Percentiles rank a stretch among this genome's conserved stretches.
Evolutionary conservation across 805 yeast species (phyloP).

Genomic region (Wickerhamomyces alni): DNA sequence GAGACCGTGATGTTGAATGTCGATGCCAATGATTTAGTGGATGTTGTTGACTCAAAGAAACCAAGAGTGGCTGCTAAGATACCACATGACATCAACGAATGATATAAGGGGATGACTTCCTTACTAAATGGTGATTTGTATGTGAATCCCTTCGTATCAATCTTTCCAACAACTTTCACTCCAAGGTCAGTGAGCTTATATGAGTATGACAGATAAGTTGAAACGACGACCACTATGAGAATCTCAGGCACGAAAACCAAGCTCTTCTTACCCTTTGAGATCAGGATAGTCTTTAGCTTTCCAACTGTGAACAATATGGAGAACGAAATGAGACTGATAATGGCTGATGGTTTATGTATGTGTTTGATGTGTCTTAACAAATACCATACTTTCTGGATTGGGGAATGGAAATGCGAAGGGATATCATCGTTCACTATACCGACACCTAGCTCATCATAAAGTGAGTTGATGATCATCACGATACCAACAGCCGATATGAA

Average conservation of each 20-base stretch:
- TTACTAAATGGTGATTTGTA: constrained; percentile 54
- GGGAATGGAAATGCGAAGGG: constrained; percentile 57
- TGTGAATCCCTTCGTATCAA: constrained; percentile 45
- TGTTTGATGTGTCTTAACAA: constrained; percentile 41
- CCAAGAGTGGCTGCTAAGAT: constrained; percentile 81
- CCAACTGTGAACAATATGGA: constrained; percentile 36
- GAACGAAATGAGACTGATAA: constrained; percentile 52
- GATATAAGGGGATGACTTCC: constrained; percentile 40
- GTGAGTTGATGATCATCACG: constrained; percentile 74
- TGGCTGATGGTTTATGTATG: constrained; percentile 52
- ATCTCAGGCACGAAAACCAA: constrained; percentile 81
- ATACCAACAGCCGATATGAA: constrained; percentile 83
- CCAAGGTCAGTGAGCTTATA: constrained; percentile 49
- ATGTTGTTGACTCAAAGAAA: constrained; percentile 89
- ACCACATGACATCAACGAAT: constrained; percentile 57
- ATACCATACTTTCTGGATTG: constrained; percentile 62
- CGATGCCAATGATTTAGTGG: constrained; percentile 80
- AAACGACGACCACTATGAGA: constrained; percentile 54
- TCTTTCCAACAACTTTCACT: constrained; percentile 64
- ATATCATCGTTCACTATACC: constrained; percentile 37
- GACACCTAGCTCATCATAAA: constrained; percentile 69
- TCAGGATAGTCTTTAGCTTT: constrained; percentile 32
- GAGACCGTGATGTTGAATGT: constrained; percentile 67
- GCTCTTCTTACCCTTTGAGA: constrained; percentile 26
- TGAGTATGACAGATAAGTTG: constrained; percentile 49